phyloP scores from a whole-genome alignment of 495 filamentous ascomycete species.

The Glarea lozoyensis region DNA sequence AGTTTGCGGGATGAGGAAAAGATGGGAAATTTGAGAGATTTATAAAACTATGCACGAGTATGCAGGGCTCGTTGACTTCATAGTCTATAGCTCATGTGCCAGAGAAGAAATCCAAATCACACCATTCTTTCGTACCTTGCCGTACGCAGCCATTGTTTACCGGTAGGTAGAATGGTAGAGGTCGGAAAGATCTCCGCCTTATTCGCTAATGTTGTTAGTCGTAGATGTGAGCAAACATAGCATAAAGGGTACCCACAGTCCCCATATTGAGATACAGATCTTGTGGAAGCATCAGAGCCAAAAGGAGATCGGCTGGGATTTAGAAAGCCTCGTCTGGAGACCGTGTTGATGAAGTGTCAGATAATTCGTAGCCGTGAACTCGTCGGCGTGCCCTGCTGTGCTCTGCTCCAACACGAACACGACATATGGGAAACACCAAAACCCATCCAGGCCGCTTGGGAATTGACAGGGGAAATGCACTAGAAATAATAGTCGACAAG shows the following conservation, averaged over 20 bases:
- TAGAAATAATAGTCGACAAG: neutral
- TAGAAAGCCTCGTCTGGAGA: too few species aligned
- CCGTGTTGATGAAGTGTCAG: neutral
- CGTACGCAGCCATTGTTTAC: too few species aligned
- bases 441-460: neutral
- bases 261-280: neutral
- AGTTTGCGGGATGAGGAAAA: neutral
- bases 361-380: neutral
- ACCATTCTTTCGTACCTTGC: too few species aligned
- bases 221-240: too few species aligned
- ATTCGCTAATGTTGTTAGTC: too few species aligned
- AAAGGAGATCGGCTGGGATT: too few species aligned
- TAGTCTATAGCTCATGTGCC: too few species aligned
- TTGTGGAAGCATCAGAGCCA: neutral
- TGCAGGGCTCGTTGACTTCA: too few species aligned
- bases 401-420: neutral
- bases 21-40: too few species aligned
- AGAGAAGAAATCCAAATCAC: too few species aligned
- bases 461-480: neutral
- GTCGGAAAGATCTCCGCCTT: neutral
- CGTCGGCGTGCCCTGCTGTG: neutral
- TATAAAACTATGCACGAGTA: too few species aligned
- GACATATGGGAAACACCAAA: slow-evolving; percentile 1
- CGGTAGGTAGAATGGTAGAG: too few species aligned
- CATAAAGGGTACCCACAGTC: neutral